phyloP scores from a whole-genome alignment of 768 basidiomycete species.

The Leccinum longicurvipes region DNA sequence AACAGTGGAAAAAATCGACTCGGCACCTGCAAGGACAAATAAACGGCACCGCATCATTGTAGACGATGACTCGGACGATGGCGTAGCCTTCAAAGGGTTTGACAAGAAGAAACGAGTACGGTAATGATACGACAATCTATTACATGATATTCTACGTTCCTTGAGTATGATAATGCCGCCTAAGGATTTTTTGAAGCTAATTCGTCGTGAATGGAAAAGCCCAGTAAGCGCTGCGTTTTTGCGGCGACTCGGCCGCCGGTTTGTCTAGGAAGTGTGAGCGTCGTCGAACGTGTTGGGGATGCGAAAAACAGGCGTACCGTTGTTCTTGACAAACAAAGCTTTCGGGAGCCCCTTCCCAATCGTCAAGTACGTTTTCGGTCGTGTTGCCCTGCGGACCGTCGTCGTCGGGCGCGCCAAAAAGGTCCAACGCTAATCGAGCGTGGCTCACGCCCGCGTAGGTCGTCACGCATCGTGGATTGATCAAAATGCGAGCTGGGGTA shows the following conservation, averaged over 20 bases:
- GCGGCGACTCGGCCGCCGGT: conserved; percentile 87
- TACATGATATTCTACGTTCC: conserved; percentile 1
- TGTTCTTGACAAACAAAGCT: conserved; percentile 98
- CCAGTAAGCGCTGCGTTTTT: conserved; percentile 81
- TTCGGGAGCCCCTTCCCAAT: conserved; percentile 96
- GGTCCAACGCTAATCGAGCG: conserved; percentile 89
- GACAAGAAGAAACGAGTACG: conserved; percentile 28
- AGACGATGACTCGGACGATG: conserved; percentile 73
- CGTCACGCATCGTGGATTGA: conserved; percentile 95
- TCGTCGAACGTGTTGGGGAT: neutral
- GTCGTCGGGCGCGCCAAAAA: conserved; percentile 79
- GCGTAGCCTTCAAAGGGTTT: conserved; percentile 67
- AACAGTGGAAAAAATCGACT: conserved; percentile 1
- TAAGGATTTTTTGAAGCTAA: conserved; percentile 31
- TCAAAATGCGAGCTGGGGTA: conserved; percentile 83
- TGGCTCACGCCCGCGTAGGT: conserved; percentile 98
- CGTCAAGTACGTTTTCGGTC: conserved; percentile 79
- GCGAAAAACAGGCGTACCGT: conserved; percentile 42
- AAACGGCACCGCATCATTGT: conserved; percentile 39
- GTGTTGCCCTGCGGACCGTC: conserved; percentile 47
- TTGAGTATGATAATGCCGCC: neutral
- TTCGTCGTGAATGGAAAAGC: conserved; percentile 81
- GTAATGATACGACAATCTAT: conserved; percentile 2
- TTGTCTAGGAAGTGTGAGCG: conserved; percentile 43
- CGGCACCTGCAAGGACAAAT: conserved; percentile 7